These are phyloP conservation scores for Annulohypoxylon stygium DNA, from an alignment of 495 filamentous ascomycete species.

Conservation along the genomic window DNA sequence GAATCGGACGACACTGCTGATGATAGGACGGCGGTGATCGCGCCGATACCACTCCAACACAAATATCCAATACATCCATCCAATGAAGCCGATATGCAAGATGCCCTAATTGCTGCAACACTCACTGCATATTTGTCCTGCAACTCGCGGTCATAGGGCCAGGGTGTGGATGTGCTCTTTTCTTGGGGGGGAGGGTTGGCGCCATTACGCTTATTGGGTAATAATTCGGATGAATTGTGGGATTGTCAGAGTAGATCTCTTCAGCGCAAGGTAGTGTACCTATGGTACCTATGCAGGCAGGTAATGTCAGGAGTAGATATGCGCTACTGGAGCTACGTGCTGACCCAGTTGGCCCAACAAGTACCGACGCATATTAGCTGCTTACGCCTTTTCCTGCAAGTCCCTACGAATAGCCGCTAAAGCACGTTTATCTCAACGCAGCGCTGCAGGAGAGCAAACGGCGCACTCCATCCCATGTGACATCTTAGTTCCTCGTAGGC, in stretches of 20 bases:
- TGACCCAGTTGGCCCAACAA: slow-evolving; percentile 13
- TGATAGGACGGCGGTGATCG: slow-evolving; percentile 47
- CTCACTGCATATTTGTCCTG: slow-evolving; percentile 45
- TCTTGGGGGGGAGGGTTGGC: slow-evolving; percentile 34
- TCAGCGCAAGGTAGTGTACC: slow-evolving; percentile 18
- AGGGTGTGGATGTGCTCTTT: slow-evolving; percentile 40
- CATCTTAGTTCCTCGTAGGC: slow-evolving; percentile 28
- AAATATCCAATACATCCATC: slow-evolving; percentile 49
- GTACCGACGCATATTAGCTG: slow-evolving; percentile 38
- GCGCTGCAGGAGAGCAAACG: slow-evolving; percentile 33
- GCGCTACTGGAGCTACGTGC: not conserved
- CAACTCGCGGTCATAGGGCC: slow-evolving; percentile 49
- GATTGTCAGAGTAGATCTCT: slow-evolving; percentile 43
- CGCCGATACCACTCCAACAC: slow-evolving; percentile 46
- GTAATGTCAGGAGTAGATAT: slow-evolving; percentile 28
- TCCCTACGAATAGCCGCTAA: slow-evolving; percentile 33
- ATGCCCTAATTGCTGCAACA: slow-evolving; percentile 49
- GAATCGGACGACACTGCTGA: slow-evolving; percentile 45
- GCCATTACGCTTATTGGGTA: slow-evolving; percentile 42
- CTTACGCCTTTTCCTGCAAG: slow-evolving; percentile 35
- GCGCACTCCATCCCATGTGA: slow-evolving; percentile 41
- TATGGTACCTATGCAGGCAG: not conserved
- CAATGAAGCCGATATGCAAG: slow-evolving; percentile 50
- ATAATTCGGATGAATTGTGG: slow-evolving; percentile 51
- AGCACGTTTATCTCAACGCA: slow-evolving; percentile 47